Conservation (phyloP, 2,329 filamentous ascomycete species). For the Pseudogymnoascus sp. region DNA sequence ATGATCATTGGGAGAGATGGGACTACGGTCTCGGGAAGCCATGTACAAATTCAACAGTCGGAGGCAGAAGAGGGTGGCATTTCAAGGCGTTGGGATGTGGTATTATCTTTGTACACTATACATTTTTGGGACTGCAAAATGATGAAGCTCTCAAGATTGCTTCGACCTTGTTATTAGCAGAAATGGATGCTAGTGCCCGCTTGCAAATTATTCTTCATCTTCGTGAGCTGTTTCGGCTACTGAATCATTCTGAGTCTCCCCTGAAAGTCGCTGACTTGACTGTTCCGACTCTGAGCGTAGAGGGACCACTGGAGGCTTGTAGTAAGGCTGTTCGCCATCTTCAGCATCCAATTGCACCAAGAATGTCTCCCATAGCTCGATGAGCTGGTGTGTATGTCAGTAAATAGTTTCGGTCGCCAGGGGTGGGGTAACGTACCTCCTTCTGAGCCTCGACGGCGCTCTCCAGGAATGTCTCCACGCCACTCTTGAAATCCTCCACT, state of each 20-base stretch:
- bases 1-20: conserved; percentile 2
- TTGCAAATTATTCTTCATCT: conserved; percentile 13
- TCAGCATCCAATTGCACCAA: conserved; percentile 91
- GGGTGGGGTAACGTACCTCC: conserved; percentile 56
- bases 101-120: conserved; percentile 10
- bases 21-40: conserved; percentile 15
- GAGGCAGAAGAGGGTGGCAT: conserved; percentile 2
- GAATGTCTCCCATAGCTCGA: conserved; percentile 97
- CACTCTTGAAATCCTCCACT: conserved; percentile 97
- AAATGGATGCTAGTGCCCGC: not conserved
- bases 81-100: conserved; percentile 8
- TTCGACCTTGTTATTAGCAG: conserved; percentile 7
- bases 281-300: conserved; percentile 48
- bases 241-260: conserved; percentile 20
- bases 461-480: conserved; percentile 94
- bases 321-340: conserved; percentile 68
- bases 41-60: conserved; percentile 26
- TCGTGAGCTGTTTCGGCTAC: conserved; percentile 20
- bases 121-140: conserved; percentile 1
- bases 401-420: conserved; percentile 1
- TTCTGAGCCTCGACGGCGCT: conserved; percentile 97
- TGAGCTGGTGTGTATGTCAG: conserved; percentile 37
- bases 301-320: conserved; percentile 54
- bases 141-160: conserved; percentile 13
- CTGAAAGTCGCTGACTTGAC: conserved; percentile 40